Evolutionary conservation across 129 eudicot genomes (phyloP).

Genomic region (Helianthus annuus): DNA sequence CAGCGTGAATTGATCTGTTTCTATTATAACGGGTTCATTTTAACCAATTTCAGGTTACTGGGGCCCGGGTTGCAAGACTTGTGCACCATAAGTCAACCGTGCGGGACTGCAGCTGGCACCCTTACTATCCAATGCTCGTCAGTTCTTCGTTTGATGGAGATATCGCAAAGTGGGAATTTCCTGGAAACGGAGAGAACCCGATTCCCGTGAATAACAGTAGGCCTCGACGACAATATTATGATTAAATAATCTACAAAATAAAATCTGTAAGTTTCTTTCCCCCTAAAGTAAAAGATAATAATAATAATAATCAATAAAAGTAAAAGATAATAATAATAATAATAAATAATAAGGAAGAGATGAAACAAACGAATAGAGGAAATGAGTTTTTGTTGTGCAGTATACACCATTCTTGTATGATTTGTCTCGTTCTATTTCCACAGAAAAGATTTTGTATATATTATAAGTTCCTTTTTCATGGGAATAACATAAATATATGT

Average conservation of each 20-base stretch:
- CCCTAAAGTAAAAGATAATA: neutral
- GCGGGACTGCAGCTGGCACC: constrained; percentile 96
- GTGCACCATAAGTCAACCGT: constrained; percentile 76
- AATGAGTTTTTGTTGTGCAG: constrained; percentile 25
- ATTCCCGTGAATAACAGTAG: constrained; percentile 26
- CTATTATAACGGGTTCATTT: neutral
- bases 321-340: neutral
- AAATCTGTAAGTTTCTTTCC: constrained; percentile 9
- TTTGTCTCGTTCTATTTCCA: neutral
- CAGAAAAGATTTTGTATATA: constrained; percentile 29
- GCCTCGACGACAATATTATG: constrained; percentile 37
- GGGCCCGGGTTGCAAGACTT: constrained; percentile 65
- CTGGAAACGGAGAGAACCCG: constrained; percentile 48
- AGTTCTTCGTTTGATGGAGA: constrained; percentile 95
- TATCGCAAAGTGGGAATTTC: constrained; percentile 80
- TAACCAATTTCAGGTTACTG: constrained; percentile 53
- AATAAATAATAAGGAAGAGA: constrained; percentile 7
- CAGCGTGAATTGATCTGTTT: neutral
- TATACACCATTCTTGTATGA: neutral
- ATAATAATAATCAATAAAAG: neutral
- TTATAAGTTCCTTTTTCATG: neutral
- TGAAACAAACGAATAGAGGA: constrained; percentile 10
- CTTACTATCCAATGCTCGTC: constrained; percentile 75
- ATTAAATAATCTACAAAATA: constrained; percentile 1
- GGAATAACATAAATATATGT: neutral